A percentile compares a stretch with the other conserved stretches of the same genome.
Conservation (phyloP, 2,329 filamentous ascomycete species). For the Phialocephala subalpina region DNA sequence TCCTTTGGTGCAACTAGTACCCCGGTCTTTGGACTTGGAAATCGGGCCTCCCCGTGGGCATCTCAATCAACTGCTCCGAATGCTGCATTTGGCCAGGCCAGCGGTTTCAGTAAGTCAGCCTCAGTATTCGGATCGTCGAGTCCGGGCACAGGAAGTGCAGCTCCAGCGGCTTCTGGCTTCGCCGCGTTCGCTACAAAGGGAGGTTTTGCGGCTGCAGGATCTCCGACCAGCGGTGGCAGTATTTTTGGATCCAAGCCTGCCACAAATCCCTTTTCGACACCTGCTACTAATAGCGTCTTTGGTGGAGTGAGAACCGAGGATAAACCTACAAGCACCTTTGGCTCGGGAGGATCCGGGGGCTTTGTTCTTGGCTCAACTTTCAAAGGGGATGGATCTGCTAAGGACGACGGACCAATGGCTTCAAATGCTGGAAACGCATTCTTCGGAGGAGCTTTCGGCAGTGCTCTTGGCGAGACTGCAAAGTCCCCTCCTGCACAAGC, state of each 20-base stretch:
- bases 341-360: conserved; percentile 23
- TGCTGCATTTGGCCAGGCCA: conserved; percentile 61
- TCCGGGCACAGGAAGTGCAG: conserved; percentile 37
- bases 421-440: conserved; percentile 55
- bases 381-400: conserved; percentile 57
- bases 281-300: conserved; percentile 37
- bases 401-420: conserved; percentile 64
- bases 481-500: conserved; percentile 37
- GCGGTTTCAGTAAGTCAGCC: conserved; percentile 52
- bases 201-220: conserved; percentile 56
- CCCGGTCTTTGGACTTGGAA: conserved; percentile 53
- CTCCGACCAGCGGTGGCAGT: conserved; percentile 41
- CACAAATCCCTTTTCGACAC: conserved; percentile 35
- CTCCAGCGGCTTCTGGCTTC: conserved; percentile 55
- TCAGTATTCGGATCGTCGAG: conserved; percentile 45
- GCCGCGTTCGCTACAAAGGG: conserved; percentile 61
- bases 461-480: conserved; percentile 60
- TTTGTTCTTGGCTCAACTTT: conserved; percentile 46
- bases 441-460: conserved; percentile 69
- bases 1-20: conserved; percentile 47
- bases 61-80: conserved; percentile 43
- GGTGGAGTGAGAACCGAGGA: neutral
- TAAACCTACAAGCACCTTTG: conserved; percentile 22
- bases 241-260: conserved; percentile 43
- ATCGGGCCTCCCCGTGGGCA: conserved; percentile 63